Conservation (phyloP, 2,329 filamentous ascomycete species). For the Neonectria ditissima region DNA sequence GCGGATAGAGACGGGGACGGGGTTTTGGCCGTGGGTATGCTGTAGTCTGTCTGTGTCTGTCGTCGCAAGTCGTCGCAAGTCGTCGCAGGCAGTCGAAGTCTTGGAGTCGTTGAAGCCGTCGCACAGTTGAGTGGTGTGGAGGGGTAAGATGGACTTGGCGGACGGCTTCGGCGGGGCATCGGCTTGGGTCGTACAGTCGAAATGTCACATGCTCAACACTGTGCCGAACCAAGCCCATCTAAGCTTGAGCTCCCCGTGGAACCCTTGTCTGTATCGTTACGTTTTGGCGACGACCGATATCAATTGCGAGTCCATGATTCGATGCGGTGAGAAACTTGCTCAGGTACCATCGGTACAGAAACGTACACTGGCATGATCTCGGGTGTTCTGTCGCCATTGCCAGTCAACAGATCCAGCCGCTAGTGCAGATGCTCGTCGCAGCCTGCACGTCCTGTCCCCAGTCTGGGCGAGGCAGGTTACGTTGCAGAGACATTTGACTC, state of each 20-base stretch:
- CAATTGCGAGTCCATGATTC: not conserved
- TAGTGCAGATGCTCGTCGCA: not conserved
- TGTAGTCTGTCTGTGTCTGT: conserved; percentile 4
- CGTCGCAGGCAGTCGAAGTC: conserved; percentile 5
- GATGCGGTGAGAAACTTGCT: not conserved
- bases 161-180: conserved; percentile 31
- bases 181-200: conserved; percentile 10
- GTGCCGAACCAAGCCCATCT: conserved; percentile 29
- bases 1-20: conserved; percentile 18
- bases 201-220: conserved; percentile 33
- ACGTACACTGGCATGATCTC: not conserved
- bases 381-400: not conserved
- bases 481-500: conserved; percentile 10
- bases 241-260: not conserved
- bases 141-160: conserved; percentile 36
- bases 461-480: conserved; percentile 4
- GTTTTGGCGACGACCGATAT: not conserved
- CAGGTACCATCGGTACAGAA: not conserved
- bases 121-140: conserved; percentile 39
- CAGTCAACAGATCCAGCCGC: not conserved
- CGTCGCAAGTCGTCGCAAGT: conserved; percentile 3
- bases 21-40: conserved; percentile 10
- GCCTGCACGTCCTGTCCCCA: conserved; percentile 6
- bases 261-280: not conserved
- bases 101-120: not conserved